A percentile compares a stretch with the other conserved stretches of the same genome.
Evolutionary conservation across 768 basidiomycete genomes (phyloP).

Genomic region (Amanita thiersii): DNA sequence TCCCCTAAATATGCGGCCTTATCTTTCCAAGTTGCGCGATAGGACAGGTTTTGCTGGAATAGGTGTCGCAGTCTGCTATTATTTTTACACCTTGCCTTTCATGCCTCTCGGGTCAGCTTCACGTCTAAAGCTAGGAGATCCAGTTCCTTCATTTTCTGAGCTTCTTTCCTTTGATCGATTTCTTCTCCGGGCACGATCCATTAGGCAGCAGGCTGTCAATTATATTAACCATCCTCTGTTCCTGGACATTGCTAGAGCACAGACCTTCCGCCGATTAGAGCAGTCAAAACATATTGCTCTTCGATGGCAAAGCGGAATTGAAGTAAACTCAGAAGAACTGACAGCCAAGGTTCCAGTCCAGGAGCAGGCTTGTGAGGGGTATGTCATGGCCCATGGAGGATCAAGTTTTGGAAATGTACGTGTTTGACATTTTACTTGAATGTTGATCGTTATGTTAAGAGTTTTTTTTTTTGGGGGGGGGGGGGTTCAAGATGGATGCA

Average conservation of each 20-base stretch:
- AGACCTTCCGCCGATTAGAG: conserved; percentile 13
- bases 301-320: conserved; percentile 7
- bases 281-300: conserved; percentile 11
- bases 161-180: conserved; percentile 42
- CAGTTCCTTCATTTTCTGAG: conserved; percentile 29
- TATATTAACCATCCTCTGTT: conserved; percentile 38
- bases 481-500: too few relatives aligned
- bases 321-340: conserved; percentile 16
- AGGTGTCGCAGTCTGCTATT: too few relatives aligned
- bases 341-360: too few relatives aligned
- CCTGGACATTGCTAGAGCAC: conserved; percentile 27
- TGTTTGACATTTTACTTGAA: too few relatives aligned
- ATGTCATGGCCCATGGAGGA: conserved; percentile 23
- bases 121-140: conserved; percentile 23
- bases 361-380: conserved; percentile 18
- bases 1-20: conserved; percentile 43
- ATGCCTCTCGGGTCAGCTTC: conserved; percentile 15
- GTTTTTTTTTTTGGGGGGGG: too few relatives aligned
- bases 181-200: conserved; percentile 28
- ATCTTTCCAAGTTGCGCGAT: conserved; percentile 32
- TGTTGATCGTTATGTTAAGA: too few relatives aligned
- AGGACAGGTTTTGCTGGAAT: conserved; percentile 33
- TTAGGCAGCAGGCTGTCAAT: conserved; percentile 25
- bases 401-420: conserved; percentile 35
- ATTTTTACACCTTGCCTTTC: conserved; percentile 17